Conservation (phyloP, 495 filamentous ascomycete species). For the Aspergillus nanangensis region DNA sequence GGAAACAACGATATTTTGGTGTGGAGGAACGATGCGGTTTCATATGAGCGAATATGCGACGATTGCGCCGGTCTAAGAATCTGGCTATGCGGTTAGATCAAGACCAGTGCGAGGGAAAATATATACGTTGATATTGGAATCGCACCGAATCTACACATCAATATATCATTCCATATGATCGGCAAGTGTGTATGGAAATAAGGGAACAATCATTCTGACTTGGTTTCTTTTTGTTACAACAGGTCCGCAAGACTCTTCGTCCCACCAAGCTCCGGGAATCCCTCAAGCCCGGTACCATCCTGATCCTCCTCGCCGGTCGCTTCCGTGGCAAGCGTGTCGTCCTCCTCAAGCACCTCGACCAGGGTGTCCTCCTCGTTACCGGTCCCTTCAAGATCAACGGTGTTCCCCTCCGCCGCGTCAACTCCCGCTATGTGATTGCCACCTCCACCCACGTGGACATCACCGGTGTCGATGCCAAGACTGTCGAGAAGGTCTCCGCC, state of each 20-base stretch:
- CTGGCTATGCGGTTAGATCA: slow-evolving; percentile 3
- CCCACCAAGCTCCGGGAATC: slow-evolving; percentile 77
- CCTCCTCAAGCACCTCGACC: slow-evolving; percentile 91
- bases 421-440: slow-evolving; percentile 97
- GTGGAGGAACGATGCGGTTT: slow-evolving; percentile 20
- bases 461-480: slow-evolving; percentile 71
- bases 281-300: slow-evolving; percentile 87
- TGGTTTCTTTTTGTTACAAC: slow-evolving; percentile 21
- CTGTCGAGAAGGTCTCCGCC: slow-evolving; percentile 76
- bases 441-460: slow-evolving; percentile 89
- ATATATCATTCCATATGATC: no score
- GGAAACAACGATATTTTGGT: slow-evolving; percentile 14
- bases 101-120: slow-evolving; percentile 11
- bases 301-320: slow-evolving; percentile 98
- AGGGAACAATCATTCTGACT: slow-evolving; percentile 28
- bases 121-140: slow-evolving; percentile 20
- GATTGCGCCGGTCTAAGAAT: slow-evolving; percentile 20
- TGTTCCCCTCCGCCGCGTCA: slow-evolving; percentile 95
- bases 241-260: slow-evolving; percentile 94
- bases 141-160: no score
- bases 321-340: slow-evolving; percentile 99
- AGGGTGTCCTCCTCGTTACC: slow-evolving; percentile 97
- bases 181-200: no score
- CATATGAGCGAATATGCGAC: slow-evolving; percentile 32
- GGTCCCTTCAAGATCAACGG: slow-evolving; percentile 99